Evolutionary conservation across 129 eudicot species (phyloP).

Genomic region (Escallonia herrerae): DNA sequence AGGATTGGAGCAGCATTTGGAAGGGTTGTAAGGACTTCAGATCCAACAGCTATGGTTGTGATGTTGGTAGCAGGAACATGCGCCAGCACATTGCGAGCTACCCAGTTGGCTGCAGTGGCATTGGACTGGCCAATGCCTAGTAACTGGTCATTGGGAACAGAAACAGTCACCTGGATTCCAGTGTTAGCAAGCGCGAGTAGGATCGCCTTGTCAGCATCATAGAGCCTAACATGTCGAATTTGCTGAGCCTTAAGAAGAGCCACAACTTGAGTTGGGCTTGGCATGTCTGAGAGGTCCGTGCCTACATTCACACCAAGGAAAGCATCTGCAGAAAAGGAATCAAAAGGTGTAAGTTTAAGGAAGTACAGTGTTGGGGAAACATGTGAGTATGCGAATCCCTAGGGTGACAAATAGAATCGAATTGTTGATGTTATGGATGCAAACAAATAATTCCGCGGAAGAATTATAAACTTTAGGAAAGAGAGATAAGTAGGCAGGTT

Average conservation of each 20-base stretch:
- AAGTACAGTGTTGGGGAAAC: neutral
- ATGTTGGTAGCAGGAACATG: constrained; percentile 58
- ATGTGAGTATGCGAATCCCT: no score
- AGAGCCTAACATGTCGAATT: constrained; percentile 41
- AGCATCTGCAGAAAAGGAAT: constrained; percentile 28
- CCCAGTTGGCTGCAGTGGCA: constrained; percentile 57
- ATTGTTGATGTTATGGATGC: no score
- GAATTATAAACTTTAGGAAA: no score
- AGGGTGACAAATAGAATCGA: no score
- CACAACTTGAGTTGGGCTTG: constrained; percentile 48
- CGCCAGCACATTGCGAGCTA: constrained; percentile 36
- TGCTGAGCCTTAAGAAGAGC: constrained; percentile 56
- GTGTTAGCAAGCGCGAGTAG: constrained; percentile 53
- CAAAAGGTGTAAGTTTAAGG: neutral
- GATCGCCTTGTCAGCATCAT: constrained; percentile 41
- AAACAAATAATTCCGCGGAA: no score
- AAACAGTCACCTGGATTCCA: constrained; percentile 35
- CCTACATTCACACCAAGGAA: constrained; percentile 51
- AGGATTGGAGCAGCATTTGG: constrained; percentile 56
- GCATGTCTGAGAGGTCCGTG: constrained; percentile 45
- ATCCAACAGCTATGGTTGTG: constrained; percentile 44
- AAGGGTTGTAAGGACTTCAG: constrained; percentile 46
- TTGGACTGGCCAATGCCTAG: constrained; percentile 58
- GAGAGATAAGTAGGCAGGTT: no score
- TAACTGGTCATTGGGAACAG: constrained; percentile 50